Conservation (phyloP, 352 stramenopile genomes). For the Plasmopara halstedii region DNA sequence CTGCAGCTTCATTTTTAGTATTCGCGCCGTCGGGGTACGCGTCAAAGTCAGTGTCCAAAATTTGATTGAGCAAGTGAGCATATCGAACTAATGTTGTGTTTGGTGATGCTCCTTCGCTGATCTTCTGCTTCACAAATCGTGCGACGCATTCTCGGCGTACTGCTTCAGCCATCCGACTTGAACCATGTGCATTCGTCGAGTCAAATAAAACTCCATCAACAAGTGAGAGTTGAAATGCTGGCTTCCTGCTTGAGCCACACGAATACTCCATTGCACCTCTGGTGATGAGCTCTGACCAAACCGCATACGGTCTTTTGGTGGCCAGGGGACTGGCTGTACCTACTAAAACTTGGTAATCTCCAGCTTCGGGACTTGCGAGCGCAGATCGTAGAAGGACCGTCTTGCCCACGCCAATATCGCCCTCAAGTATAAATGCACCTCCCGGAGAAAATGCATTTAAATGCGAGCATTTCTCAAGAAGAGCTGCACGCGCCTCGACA, state of each 20-base stretch:
- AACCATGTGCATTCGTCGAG: constrained; percentile 5
- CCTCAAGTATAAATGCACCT: constrained; percentile 71
- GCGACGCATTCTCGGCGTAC: constrained; percentile 45
- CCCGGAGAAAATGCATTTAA: constrained; percentile 58
- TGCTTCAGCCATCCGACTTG: constrained; percentile 20
- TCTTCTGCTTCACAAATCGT: constrained; percentile 53
- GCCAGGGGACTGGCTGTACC: constrained; percentile 68
- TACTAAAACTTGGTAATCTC: constrained; percentile 49
- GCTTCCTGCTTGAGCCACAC: constrained; percentile 3
- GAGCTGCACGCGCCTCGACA: constrained; percentile 29
- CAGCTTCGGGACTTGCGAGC: constrained; percentile 37
- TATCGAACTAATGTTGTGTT: constrained; percentile 68
- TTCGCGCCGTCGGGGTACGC: constrained; percentile 32
- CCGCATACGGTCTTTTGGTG: constrained; percentile 67
- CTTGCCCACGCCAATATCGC: constrained; percentile 80
- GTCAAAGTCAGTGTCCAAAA: constrained; percentile 69
- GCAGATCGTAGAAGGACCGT: constrained; percentile 65
- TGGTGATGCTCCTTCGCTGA: constrained; percentile 46
- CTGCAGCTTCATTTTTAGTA: constrained; percentile 6
- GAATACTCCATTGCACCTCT: constrained; percentile 42
- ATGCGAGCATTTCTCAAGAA: constrained; percentile 59
- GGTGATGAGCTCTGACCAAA: constrained; percentile 74
- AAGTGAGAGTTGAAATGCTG: constrained; percentile 17
- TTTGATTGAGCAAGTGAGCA: constrained; percentile 45
- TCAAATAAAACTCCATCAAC: constrained; percentile 6